Conservation (phyloP, 2,329 filamentous ascomycete genomes). For the Didymella glomerata region DNA sequence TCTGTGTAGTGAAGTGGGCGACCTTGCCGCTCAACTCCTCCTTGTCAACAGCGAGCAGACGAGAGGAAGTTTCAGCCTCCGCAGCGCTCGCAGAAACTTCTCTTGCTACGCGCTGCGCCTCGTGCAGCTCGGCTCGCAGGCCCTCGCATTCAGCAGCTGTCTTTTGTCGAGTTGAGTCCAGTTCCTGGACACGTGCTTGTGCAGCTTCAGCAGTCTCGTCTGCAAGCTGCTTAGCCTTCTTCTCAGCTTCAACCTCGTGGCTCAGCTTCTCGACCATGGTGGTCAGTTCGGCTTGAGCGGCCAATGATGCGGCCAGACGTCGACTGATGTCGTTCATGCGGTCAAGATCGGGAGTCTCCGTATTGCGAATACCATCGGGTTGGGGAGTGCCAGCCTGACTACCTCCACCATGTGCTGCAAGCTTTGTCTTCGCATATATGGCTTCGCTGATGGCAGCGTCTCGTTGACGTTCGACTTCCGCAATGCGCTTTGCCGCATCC, state of each 20-base stretch:
- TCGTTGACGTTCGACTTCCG: slow-evolving; percentile 92
- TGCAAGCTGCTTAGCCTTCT: slow-evolving; percentile 78
- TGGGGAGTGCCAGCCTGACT: slow-evolving; percentile 68
- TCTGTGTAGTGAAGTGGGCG: slow-evolving; percentile 70
- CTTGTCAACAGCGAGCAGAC: slow-evolving; percentile 86
- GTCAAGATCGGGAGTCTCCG: slow-evolving; percentile 69
- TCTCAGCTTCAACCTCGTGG: slow-evolving; percentile 81
- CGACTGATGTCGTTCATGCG: slow-evolving; percentile 78
- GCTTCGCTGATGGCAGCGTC: slow-evolving; percentile 95
- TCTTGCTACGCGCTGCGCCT: slow-evolving; percentile 77
- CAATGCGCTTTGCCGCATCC: slow-evolving; percentile 85
- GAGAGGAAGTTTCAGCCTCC: slow-evolving; percentile 77
- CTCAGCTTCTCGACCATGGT: slow-evolving; percentile 74
- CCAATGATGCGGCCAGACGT: slow-evolving; percentile 83
- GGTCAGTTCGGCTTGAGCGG: slow-evolving; percentile 81
- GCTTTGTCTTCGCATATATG: slow-evolving; percentile 90
- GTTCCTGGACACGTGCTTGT: slow-evolving; percentile 81
- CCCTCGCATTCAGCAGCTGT: slow-evolving; percentile 86
- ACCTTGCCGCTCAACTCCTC: slow-evolving; percentile 75
- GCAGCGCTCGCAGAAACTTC: slow-evolving; percentile 81
- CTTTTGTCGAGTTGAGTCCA: slow-evolving; percentile 84
- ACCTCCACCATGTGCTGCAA: slow-evolving; percentile 78
- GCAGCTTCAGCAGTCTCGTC: slow-evolving; percentile 87
- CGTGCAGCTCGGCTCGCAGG: slow-evolving; percentile 84
- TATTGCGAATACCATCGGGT: slow-evolving; percentile 63